Percentiles rank a stretch among this genome's conserved stretches.
phyloP scores from a whole-genome alignment of 306 rosid species.

The Sophora flavescens region DNA sequence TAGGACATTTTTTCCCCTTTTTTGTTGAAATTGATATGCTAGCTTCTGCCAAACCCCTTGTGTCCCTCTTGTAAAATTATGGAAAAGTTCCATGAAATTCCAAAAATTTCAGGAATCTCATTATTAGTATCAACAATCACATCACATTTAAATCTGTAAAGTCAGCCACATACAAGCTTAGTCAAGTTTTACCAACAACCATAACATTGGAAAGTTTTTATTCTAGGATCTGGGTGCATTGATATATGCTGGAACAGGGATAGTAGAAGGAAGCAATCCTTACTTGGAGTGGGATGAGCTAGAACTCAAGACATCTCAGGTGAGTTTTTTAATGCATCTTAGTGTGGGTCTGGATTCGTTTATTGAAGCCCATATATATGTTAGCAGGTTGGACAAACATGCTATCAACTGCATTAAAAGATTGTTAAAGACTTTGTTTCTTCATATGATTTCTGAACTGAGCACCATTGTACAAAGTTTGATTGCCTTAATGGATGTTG shows the following conservation, averaged over 20 bases:
- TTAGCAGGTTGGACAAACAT: neutral
- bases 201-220: slow-evolving; percentile 31
- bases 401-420: slow-evolving; percentile 5
- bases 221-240: slow-evolving; percentile 78
- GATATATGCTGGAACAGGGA: slow-evolving; percentile 96
- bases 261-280: slow-evolving; percentile 91
- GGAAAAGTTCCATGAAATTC: neutral
- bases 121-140: neutral
- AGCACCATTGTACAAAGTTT: slow-evolving; percentile 19
- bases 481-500: slow-evolving; percentile 40
- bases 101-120: neutral
- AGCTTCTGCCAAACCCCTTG: neutral
- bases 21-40: slow-evolving; percentile 7
- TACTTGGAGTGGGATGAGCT: slow-evolving; percentile 93
- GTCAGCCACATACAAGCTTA: slow-evolving; percentile 5
- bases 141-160: slow-evolving; percentile 2
- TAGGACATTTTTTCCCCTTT: neutral
- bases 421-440: slow-evolving; percentile 2
- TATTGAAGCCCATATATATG: neutral
- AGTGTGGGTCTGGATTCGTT: neutral
- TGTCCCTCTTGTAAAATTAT: neutral
- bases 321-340: slow-evolving; percentile 40
- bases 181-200: slow-evolving; percentile 19
- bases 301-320: slow-evolving; percentile 95
- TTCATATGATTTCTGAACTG: slow-evolving; percentile 42